phyloP scores from a whole-genome alignment of 2,329 filamentous ascomycete genomes.

The Cladophialophora exuberans region DNA sequence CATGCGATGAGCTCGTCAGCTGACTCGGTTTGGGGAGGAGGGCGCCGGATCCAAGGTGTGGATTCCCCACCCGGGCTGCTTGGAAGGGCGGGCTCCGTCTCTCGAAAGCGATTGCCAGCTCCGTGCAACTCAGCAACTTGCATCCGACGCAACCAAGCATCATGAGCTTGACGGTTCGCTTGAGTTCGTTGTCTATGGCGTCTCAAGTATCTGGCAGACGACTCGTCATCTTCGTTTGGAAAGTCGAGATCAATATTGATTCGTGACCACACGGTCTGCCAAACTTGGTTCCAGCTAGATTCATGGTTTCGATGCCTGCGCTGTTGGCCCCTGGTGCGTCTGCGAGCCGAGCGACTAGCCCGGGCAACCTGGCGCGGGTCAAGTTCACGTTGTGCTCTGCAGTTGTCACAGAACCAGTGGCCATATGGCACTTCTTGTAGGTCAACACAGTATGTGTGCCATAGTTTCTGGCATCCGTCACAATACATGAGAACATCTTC shows the following conservation, averaged over 20 bases:
- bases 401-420: slow-evolving; percentile 90
- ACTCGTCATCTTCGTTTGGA: slow-evolving; percentile 75
- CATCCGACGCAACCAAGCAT: slow-evolving; percentile 81
- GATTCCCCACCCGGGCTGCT: slow-evolving; percentile 18
- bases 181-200: slow-evolving; percentile 52
- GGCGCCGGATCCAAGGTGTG: slow-evolving; percentile 45
- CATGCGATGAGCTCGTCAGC: slow-evolving; percentile 82
- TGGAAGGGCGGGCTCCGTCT: slow-evolving; percentile 64
- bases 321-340: slow-evolving; percentile 51
- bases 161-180: slow-evolving; percentile 60
- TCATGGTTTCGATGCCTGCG: slow-evolving; percentile 48
- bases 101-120: slow-evolving; percentile 69
- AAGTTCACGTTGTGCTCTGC: slow-evolving; percentile 56
- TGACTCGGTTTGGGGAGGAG: slow-evolving; percentile 64
- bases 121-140: slow-evolving; percentile 80
- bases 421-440: slow-evolving; percentile 75
- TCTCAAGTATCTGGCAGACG: slow-evolving; percentile 60
- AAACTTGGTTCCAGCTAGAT: slow-evolving; percentile 73
- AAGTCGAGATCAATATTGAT: slow-evolving; percentile 80
- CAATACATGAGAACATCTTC: slow-evolving; percentile 87
- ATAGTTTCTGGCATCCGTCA: slow-evolving; percentile 85
- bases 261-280: slow-evolving; percentile 85
- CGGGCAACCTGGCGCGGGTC: slow-evolving; percentile 39
- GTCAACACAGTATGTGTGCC: slow-evolving; percentile 90
- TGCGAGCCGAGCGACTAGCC: slow-evolving; percentile 49